Base-by-base conservation (phyloP, 2,329 filamentous ascomycete species). In the Cladorrhinum sp. region DNA sequence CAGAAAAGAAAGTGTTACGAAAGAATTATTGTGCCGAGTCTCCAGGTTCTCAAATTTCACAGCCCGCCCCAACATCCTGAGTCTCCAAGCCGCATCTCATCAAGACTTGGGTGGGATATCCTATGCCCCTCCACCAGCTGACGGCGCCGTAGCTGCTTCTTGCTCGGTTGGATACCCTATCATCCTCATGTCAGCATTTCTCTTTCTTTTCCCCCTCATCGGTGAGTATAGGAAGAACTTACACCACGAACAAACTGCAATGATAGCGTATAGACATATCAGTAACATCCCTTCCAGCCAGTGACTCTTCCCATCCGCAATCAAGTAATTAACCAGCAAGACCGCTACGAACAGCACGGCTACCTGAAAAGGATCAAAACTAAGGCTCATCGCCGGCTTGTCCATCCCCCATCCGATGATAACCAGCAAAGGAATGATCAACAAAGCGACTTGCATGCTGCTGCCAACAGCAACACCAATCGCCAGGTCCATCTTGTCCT, bases 311-410 rank as follows among this genome's bases (percentile, higher is more conserved):
- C 91, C 92, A 68, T 96, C 91, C 20, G 88, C 82, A 54, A 96
- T 91, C 49, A 96, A 76, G 72, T 96, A 96, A 72, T 96, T 96
- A 61, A 93, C 90, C 33, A 96, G 81, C 48, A 96, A 84, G 0
- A 91, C 90, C 1, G 91, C 87, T 12, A 95, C 90, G 67, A 96
- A 96, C 46, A 96, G 78, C 46, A 90, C 88, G 21, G 92, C 89
- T 14, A 96, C 87, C 76, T 96, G 91, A 79, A 97, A 97, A 0
- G 87, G 87, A 71, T 96, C 91, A 72, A 96, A 95, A 73, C 88
- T 88, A 4, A 96, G 82, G 20, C 87, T 91, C 91, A 94, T 94
- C 1, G 86, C 80, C 63, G 88, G 86, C 64, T 83, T 73, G 39
- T 77, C 83, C 82, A 92, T 86, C 64, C 86, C 86, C 90, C 90